Base-by-base conservation (phyloP, 179 eudicot species). In the Spergularia azorica region DNA sequence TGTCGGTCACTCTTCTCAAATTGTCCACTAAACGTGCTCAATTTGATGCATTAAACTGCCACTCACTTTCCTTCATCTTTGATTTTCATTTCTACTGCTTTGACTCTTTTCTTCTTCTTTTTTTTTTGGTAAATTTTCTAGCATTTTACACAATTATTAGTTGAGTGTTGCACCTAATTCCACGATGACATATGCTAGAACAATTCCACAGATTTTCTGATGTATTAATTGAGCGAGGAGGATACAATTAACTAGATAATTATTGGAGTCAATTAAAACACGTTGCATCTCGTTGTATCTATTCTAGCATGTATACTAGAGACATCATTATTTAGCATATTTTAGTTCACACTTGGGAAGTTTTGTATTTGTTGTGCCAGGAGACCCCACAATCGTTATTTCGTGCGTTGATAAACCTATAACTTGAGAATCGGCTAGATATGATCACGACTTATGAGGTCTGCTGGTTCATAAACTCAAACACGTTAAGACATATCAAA, bases 1-100 rank as follows among this genome's bases (percentile, higher is more conserved):
- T 81, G 81, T 82, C 76, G 76, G 79, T 82, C 81, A 74, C 48
- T 69, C 79, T 3, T 68, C 74, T n/a, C 51, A 63, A 41, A 13
- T 41, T 69, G 71, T 69, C 70, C 76, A 66, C 20, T 70, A 5
- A 61, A 68, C 54, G 55, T 69, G 58, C 75, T 61, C 58, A 50
- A 32, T 62, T 68, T 75, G 65, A 63, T 74, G 58, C 46, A 4
- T 2, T 60, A 14, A 62, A 20, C 16, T 21, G 12, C 1, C 11
- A 6, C 26, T 67, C 51, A 54, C 3, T 63, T 70, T 62, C 46
- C 46, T 39, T 67, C 17, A 38, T 79, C 36, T 70, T 60, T 74
- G 9, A 26, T 51, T 13, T 17, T 26, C 32, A 26, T 26, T 26
- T 26, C 32, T 26, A 26, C 32, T 26, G 32, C 32, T 41, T 65